Base-by-base conservation (phyloP, 2,329 filamentous ascomycete genomes). In the Magnaporthiopsis poae region DNA sequence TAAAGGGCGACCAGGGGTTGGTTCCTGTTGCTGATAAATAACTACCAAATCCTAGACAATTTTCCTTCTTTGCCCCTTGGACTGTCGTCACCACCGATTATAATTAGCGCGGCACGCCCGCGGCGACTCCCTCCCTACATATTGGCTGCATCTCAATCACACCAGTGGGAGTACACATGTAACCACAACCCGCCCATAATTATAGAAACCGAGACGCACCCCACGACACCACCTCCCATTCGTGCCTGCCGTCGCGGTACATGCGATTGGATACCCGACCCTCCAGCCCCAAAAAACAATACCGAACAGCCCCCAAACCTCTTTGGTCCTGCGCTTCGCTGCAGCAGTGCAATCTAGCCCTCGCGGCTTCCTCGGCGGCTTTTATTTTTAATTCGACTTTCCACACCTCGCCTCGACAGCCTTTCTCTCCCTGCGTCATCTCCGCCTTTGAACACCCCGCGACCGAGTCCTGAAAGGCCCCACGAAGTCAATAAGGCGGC, bases 161-260 rank as follows among this genome's bases (percentile, higher is more conserved):
- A 56, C 39, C 46, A 56, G 46, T 65, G 64, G 64, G 59, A 46
- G 64, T 36, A 65, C 64, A 46, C 59, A 61, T 61, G 64, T 65
- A 39, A 65, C 64, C 21, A 25, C 27, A 18, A 15, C 25, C 35
- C 62, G 35, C 62, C 56, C 60, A 35, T 65, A 65, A 65, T 65
- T 39, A 65, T 65, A 65, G 64, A 61, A 65, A 65, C 56, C 29
- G 13, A 52, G 46, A 56, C 46, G 46, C 21, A 56, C 46, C 46
- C 46, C 46, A 56, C 46, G 46, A 36, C 35, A 36, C 35, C 35
- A 36, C 35, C 36, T 13, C 12, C 31, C 31, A 31, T 31, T 31
- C 4, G 31, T 31, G 5, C 31, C 31, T 31, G 31, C 31, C 31
- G 31, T 31, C 31, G 31, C 31, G 31, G 31, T 31, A 7, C 63